phyloP scores from a whole-genome alignment of 768 basidiomycete genomes.

The Tremella yokohamensis region DNA sequence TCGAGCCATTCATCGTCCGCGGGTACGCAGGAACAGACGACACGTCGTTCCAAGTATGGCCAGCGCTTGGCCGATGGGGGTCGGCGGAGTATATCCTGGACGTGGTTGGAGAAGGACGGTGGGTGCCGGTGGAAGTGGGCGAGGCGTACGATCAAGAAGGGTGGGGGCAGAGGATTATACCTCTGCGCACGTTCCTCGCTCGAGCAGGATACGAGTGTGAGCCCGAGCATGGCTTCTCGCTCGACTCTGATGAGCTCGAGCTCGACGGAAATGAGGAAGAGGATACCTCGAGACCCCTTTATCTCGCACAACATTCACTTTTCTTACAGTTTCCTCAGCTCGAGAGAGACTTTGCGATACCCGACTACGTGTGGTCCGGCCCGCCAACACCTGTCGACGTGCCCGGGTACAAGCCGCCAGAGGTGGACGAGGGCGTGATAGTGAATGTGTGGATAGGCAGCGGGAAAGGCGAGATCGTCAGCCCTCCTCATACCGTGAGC shows the following conservation, averaged over 20 bases:
- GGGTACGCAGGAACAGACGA: constrained; percentile 50
- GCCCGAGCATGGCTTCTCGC: neutral
- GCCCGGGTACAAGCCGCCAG: constrained; percentile 63
- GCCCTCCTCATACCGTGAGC: constrained; percentile 84
- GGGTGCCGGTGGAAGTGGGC: constrained; percentile 89
- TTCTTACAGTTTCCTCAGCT: constrained; percentile 78
- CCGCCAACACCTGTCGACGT: constrained; percentile 55
- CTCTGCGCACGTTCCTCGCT: constrained; percentile 71
- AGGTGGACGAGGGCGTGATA: constrained; percentile 55
- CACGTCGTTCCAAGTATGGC: constrained; percentile 57
- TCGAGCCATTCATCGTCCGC: constrained; percentile 69
- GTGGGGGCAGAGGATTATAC: constrained; percentile 78
- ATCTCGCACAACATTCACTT: constrained; percentile 88
- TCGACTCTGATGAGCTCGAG: constrained; percentile 2
- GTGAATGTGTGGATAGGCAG: constrained; percentile 51
- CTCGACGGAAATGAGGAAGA: constrained; percentile 1
- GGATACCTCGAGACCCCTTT: constrained; percentile 52
- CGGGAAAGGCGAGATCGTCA: constrained; percentile 65
- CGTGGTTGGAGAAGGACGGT: constrained; percentile 71
- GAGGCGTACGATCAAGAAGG: constrained; percentile 70
- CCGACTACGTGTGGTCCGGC: constrained; percentile 79
- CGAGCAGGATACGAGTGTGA: constrained; percentile 47
- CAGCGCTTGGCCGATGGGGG: constrained; percentile 73
- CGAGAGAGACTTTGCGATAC: constrained; percentile 69
- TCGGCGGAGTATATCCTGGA: constrained; percentile 66